Evolutionary conservation across 2,329 filamentous ascomycete genomes (phyloP).

Genomic region (Xylaria sp.): DNA sequence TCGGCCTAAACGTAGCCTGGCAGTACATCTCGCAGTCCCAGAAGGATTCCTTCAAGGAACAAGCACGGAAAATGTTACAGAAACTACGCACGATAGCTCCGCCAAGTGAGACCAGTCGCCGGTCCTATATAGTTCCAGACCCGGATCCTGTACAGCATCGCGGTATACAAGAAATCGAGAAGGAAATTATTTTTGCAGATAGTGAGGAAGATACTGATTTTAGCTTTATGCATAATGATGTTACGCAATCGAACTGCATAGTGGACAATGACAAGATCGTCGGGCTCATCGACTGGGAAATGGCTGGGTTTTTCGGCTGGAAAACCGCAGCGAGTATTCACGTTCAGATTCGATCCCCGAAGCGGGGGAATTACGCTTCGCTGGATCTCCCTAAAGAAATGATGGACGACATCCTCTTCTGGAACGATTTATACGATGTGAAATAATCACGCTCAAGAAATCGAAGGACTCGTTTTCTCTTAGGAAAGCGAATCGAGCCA

Average conservation of each 20-base stretch:
- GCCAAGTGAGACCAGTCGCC: neutral
- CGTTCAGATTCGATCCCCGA: constrained; percentile 21
- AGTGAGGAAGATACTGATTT: constrained; percentile 26
- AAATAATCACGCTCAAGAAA: constrained; percentile 4
- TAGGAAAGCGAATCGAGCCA: neutral
- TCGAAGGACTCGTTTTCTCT: neutral
- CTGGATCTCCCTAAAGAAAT: constrained; percentile 33
- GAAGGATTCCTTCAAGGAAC: constrained; percentile 36
- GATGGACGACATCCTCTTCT: constrained; percentile 30
- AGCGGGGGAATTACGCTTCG: constrained; percentile 29
- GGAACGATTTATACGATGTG: constrained; percentile 37
- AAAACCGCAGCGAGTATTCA: constrained; percentile 26
- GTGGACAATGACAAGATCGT: constrained; percentile 41
- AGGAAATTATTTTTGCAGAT: constrained; percentile 5
- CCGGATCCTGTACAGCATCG: constrained; percentile 3
- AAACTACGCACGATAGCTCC: constrained; percentile 4
- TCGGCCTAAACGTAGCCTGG: constrained; percentile 39
- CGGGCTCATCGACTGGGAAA: constrained; percentile 41
- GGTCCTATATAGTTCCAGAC: constrained; percentile 1
- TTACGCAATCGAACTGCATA: constrained; percentile 38
- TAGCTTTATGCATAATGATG: constrained; percentile 39
- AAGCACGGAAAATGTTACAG: constrained; percentile 36
- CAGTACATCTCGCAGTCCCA: constrained; percentile 34
- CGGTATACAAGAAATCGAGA: neutral
- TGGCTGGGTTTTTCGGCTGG: constrained; percentile 36